Base-by-base conservation (phyloP, 169 alveolate species). In the Plasmodium yoelii region DNA sequence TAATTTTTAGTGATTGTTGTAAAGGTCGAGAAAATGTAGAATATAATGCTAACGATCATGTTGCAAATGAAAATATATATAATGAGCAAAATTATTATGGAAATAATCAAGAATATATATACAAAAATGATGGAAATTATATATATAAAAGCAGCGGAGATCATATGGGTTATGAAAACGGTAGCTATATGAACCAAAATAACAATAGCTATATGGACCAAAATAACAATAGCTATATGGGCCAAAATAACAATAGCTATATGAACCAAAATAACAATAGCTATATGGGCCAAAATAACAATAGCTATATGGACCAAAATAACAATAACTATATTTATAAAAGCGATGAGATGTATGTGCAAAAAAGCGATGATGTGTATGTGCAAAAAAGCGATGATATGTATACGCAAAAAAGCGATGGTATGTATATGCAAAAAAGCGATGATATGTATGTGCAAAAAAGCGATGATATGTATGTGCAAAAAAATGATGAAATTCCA, bases 401-500 rank as follows among this genome's bases (percentile, higher is more conserved):
- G n/a, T n/a, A n/a, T n/a, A n/a, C n/a, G 65, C 92, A 64, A 93
- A 96, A 80, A 68, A 92, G 73, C 87, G 91, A 44, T 47, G 87
- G n/a, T n/a, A n/a, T n/a, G n/a, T n/a, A n/a, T n/a, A n/a, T n/a
- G n/a, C n/a, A n/a, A n/a, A 68, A 47, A 59, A 24, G 60, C 13
- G 75, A 49, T 10, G 57, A 73, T 56, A 34, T 34, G 42, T 3
- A 34, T 64, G 92, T n/a, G n/a, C n/a, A n/a, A n/a, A n/a, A n/a
- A n/a, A n/a, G n/a, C n/a, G n/a, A n/a, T n/a, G n/a, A n/a, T n/a
- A 28, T 28, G 39, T 1, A 28, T 63, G 91, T 65, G 65, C 92
- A 64, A 93, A 96, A 80, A 68, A 92, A 82, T 90, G 91, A 44
- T 47, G 87, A 51, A 94, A 96, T 22, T 67, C 95, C 75, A 92